phyloP scores from a whole-genome alignment of 805 yeast genomes.

The Ogataea salicorniae region DNA sequence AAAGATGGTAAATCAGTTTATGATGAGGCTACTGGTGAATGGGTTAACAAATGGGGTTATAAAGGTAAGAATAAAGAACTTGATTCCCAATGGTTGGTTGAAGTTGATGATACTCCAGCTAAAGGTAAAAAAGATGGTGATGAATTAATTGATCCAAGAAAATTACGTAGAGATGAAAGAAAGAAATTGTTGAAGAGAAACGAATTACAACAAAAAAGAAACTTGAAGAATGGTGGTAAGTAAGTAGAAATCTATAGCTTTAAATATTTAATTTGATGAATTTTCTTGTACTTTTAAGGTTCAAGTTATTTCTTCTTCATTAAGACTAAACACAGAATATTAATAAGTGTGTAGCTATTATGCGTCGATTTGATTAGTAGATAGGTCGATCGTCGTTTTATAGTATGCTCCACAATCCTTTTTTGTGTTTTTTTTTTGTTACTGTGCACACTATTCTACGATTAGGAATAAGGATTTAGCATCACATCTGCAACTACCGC shows the following conservation, averaged over 20 bases:
- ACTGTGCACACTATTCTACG: too few relatives aligned
- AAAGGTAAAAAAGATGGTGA: constrained; percentile 38
- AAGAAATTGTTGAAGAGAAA: constrained; percentile 82
- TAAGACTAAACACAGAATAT: too few relatives aligned
- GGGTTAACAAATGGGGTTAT: constrained; percentile 99
- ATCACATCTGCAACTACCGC: too few relatives aligned
- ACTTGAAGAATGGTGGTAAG: constrained; percentile 39
- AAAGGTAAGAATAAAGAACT: constrained; percentile 83
- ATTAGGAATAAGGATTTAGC: too few relatives aligned
- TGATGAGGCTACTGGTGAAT: constrained; percentile 85
- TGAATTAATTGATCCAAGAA: constrained; percentile 84
- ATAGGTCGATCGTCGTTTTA: neutral
- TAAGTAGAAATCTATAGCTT: neutral
- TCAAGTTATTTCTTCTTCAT: neutral
- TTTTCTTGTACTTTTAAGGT: neutral
- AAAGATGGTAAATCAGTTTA: constrained; percentile 84
- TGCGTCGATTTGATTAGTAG: too few relatives aligned
- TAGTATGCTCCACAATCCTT: too few relatives aligned
- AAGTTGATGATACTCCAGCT: constrained; percentile 67
- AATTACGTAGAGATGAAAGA: constrained; percentile 75
- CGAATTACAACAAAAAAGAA: constrained; percentile 77
- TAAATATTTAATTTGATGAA: neutral
- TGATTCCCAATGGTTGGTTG: constrained; percentile 94
- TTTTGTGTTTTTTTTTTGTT: too few relatives aligned
- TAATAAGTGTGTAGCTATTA: too few relatives aligned